Evolutionary conservation across 768 basidiomycete species (phyloP).

Genomic region (Pholiota conissans): DNA sequence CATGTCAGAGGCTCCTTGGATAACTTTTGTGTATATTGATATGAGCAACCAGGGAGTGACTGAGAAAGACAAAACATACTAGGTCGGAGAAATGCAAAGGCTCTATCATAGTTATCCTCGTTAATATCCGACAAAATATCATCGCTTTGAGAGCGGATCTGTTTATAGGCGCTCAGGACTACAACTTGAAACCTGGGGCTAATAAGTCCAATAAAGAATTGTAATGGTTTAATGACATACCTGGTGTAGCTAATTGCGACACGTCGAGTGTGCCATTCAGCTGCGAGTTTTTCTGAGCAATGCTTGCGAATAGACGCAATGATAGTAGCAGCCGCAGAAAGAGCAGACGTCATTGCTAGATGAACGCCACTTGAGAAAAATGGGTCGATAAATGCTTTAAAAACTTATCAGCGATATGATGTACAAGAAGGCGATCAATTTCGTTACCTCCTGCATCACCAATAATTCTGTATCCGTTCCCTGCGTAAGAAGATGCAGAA

Average conservation of each 20-base stretch:
- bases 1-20: conserved; percentile 80
- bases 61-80: conserved; percentile 40
- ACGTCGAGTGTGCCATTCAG: conserved; percentile 55
- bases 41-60: not conserved
- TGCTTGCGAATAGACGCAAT: conserved; percentile 54
- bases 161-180: conserved; percentile 73
- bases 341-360: conserved; percentile 60
- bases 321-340: conserved; percentile 57
- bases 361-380: conserved; percentile 70
- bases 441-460: conserved; percentile 64
- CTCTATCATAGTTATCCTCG: conserved; percentile 70
- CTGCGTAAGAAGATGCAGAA: conserved; percentile 57
- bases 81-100: conserved; percentile 62
- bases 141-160: conserved; percentile 59
- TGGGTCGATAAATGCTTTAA: conserved; percentile 60
- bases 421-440: not conserved
- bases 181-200: conserved; percentile 60
- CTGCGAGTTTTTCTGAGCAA: conserved; percentile 46
- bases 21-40: conserved; percentile 45
- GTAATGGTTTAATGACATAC: conserved; percentile 24
- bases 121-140: conserved; percentile 62
- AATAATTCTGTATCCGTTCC: conserved; percentile 54
- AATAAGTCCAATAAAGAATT: not conserved
- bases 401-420: conserved; percentile 1
- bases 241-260: conserved; percentile 60